Conservation (phyloP, 345 rosid species). For the Euphorbia tirucalli region DNA sequence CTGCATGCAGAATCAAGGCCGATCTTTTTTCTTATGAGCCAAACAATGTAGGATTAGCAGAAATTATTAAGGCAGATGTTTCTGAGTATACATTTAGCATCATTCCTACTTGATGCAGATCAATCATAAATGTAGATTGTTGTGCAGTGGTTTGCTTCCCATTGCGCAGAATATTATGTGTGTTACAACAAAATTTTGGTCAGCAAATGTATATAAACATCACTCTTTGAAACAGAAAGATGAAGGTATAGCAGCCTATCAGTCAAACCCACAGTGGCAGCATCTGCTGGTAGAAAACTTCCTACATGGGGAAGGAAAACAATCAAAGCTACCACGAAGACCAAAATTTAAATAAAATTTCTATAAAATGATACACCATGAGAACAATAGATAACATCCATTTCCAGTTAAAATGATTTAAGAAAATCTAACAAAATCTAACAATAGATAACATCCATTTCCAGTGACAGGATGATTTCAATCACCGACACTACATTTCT, state of each 20-base stretch:
- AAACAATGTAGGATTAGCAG: not conserved
- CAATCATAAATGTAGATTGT: conserved; percentile 95
- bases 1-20: too few species aligned
- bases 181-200: conserved; percentile 29
- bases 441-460: too few species aligned
- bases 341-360: conserved; percentile 11
- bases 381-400: not conserved
- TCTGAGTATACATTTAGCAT: conserved; percentile 74
- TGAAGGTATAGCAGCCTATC: conserved; percentile 62
- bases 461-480: too few species aligned
- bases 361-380: conserved; percentile 2
- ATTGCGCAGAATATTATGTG: too few species aligned
- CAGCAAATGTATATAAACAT: conserved; percentile 15
- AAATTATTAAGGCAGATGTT: not conserved
- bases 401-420: too few species aligned
- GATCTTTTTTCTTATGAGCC: too few species aligned
- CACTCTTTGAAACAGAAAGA: conserved; percentile 13
- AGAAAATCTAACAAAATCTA: too few species aligned
- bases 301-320: conserved; percentile 95
- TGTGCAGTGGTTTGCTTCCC: too few species aligned
- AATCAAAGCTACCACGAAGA: conserved; percentile 80
- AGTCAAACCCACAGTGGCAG: conserved; percentile 89
- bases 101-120: conserved; percentile 97
- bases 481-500: too few species aligned
- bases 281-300: too few species aligned